Evolutionary conservation across 345 rosid genomes (phyloP).

Genomic region (Arabidopsis thaliana): DNA sequence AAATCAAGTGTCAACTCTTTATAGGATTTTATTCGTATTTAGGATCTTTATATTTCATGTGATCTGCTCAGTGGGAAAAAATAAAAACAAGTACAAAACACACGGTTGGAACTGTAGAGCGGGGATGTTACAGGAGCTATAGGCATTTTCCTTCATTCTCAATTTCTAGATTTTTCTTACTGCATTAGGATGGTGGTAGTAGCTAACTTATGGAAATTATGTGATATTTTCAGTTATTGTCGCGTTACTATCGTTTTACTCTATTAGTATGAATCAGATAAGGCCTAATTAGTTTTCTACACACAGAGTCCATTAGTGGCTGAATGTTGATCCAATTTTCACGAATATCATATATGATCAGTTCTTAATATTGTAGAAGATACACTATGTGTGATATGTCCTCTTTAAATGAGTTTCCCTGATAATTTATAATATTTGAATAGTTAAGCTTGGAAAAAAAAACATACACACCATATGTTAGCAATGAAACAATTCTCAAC

Average conservation of each 20-base stretch:
- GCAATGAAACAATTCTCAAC: background rate
- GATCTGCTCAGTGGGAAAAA: no score
- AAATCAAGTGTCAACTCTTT: conserved; percentile 23
- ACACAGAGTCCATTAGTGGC: background rate
- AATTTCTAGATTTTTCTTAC: no score
- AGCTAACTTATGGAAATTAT: no score
- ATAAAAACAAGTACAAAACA: no score
- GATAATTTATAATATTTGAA: background rate
- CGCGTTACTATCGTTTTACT: background rate
- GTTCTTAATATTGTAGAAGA: background rate
- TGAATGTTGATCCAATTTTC: background rate
- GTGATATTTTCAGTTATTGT: background rate
- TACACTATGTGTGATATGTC: background rate
- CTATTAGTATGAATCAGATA: background rate
- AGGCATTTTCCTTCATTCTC: no score
- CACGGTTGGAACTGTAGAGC: no score
- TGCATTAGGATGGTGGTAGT: no score
- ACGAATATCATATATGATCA: background rate
- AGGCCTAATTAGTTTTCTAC: background rate
- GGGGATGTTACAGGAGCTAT: no score
- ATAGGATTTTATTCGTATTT: conserved; percentile 17
- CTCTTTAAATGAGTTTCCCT: background rate
- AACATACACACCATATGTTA: background rate
- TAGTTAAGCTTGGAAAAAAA: background rate
- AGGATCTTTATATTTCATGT: conserved; percentile 4